Evolutionary conservation across 1,284 basidiomycete species (phyloP), one percentile per base, ranked within the genome.

Genomic region (Ustilago sp.): DNA sequence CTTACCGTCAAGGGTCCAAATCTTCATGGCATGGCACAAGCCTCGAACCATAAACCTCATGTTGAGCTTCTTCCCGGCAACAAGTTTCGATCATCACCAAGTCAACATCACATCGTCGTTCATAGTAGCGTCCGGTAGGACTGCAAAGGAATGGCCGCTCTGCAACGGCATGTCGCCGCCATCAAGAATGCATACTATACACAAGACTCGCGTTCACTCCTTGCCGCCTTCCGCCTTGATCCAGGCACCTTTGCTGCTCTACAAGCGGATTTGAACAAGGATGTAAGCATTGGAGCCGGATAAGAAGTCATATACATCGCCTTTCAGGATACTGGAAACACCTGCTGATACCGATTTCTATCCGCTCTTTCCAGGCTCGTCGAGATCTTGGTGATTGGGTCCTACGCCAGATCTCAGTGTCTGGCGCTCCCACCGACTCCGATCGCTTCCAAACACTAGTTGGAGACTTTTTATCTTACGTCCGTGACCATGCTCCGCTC

Each of bases 401-500:
- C 12, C 65, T 77, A 1, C 48, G 56, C 12, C 70, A 71, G 43
- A 74, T 77, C 3, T 71, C 71, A 5, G 51, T 68, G 7, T 58
- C 71, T 13, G 61, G 48, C 31, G 63, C 71, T 34, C 64, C 75
- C 1, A 67, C 65, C 28, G 75, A 77, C 39, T 77, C 71, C 34
- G 71, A 77, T 51, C 67, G 75, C 19, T 77, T 77, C 41, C 75
- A 77, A 39, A 62, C 71, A 56, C 63, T 77, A 4, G 68, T 77
- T n/a, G 63, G 64, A 53, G 75, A 74, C 35, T 74, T 71, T 19
- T 51, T 74, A 13, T 52, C 68, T 17, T 77, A 74, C n/a, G 53
- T 77, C 2, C 63, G 75, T 28, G 75, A 77, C 36, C 59, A 63
- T 58, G 64, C 60, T 15, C 70, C 63, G 6, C 58, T 68, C 2